Conservation (phyloP, 2,329 filamentous ascomycete species). For the Calonectria montana region DNA sequence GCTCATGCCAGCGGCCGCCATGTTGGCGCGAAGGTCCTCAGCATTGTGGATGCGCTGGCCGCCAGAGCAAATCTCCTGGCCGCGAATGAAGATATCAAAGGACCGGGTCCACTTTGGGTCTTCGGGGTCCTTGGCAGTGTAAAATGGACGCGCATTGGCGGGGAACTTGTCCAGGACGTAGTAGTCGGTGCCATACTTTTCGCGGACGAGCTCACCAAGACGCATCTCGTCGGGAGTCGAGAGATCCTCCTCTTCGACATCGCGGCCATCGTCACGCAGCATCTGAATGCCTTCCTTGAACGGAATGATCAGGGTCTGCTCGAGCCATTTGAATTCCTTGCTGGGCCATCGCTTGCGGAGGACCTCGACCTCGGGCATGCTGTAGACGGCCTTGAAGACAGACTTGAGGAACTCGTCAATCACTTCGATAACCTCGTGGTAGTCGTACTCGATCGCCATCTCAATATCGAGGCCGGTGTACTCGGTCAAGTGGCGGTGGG, state of each 20-base stretch:
- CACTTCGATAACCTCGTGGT: constrained; percentile 85
- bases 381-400: constrained; percentile 63
- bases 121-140: constrained; percentile 85
- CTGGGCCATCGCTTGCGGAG: constrained; percentile 89
- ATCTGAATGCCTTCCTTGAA: constrained; percentile 85
- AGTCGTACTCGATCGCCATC: constrained; percentile 90
- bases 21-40: constrained; percentile 77
- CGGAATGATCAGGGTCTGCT: constrained; percentile 83
- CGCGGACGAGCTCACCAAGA: constrained; percentile 84
- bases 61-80: constrained; percentile 92
- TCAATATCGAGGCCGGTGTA: constrained; percentile 94
- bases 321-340: constrained; percentile 86
- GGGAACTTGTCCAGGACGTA: constrained; percentile 97
- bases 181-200: constrained; percentile 90
- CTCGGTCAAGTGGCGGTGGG: constrained; percentile 92
- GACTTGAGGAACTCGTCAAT: constrained; percentile 85
- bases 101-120: constrained; percentile 85
- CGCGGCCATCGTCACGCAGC: constrained; percentile 85
- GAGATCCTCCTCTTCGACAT: constrained; percentile 80
- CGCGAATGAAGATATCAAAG: constrained; percentile 94
- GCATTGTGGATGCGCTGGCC: constrained; percentile 93
- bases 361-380: constrained; percentile 76
- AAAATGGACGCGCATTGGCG: constrained; percentile 85
- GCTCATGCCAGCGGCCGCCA: constrained; percentile 80
- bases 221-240: constrained; percentile 88